phyloP scores from a whole-genome alignment of 2,329 filamentous ascomycete genomes.

The Colletotrichum sp. region DNA sequence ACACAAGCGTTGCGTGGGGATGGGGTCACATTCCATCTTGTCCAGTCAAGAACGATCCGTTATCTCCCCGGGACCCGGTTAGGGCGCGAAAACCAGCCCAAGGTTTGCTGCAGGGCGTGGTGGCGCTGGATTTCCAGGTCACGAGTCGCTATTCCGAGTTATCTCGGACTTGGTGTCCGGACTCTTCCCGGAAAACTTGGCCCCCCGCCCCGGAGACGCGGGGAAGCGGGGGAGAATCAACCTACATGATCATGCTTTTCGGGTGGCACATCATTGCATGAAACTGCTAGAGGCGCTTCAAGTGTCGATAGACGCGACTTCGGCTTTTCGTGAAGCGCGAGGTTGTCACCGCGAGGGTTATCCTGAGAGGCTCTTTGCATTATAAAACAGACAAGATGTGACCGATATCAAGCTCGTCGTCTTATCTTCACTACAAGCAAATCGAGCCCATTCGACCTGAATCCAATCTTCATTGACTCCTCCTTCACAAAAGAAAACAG shows the following conservation, averaged over 20 bases:
- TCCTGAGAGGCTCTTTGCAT: not conserved
- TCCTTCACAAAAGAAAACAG: not conserved
- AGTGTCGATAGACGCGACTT: not conserved
- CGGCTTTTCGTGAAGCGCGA: conserved; percentile 3
- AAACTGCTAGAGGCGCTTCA: not conserved
- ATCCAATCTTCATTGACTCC: not conserved
- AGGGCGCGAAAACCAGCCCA: not conserved
- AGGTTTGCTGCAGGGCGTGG: not conserved
- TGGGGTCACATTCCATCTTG: not conserved
- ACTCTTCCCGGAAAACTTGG: not conserved
- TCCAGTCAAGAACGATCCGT: not conserved
- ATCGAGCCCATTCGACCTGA: not conserved
- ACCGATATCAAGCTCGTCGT: not conserved
- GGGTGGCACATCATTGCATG: not conserved
- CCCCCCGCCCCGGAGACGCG: not conserved
- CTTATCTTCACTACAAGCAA: not conserved
- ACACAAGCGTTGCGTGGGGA: not conserved
- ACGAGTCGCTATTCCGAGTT: not conserved
- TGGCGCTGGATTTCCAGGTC: not conserved
- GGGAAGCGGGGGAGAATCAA: not conserved
- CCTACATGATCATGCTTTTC: not conserved
- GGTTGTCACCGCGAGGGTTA: not conserved
- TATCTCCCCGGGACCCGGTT: not conserved
- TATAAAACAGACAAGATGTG: not conserved
- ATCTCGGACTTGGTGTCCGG: not conserved